Percentiles rank a stretch among this genome's conserved stretches.
phyloP scores from a whole-genome alignment of 352 stramenopile species.

The Globisporangium takayamanum region DNA sequence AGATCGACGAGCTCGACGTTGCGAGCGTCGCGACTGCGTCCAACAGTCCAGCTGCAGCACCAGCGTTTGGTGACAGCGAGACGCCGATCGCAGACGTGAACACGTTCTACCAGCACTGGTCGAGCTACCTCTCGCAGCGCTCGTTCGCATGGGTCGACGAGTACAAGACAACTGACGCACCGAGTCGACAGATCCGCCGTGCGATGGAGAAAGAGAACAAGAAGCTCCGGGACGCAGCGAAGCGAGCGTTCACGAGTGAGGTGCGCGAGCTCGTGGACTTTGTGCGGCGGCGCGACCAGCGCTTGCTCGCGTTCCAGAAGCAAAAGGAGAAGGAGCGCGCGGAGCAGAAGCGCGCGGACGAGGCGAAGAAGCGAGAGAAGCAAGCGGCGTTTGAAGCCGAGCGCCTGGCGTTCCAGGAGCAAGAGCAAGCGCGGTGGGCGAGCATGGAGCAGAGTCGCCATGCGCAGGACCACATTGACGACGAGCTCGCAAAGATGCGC shows the following conservation, averaged over 20 bases:
- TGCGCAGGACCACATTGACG: constrained; percentile 48
- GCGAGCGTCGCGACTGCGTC: constrained; percentile 15
- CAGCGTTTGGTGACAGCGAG: constrained; percentile 36
- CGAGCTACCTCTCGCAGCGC: constrained; percentile 64
- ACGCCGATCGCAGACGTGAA: constrained; percentile 48
- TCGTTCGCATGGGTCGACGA: constrained; percentile 75
- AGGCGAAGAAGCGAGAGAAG: constrained; percentile 47
- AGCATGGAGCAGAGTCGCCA: constrained; percentile 31
- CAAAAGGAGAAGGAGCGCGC: constrained; percentile 60
- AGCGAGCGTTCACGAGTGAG: constrained; percentile 70
- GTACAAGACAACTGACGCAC: constrained; percentile 78
- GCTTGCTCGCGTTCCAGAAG: constrained; percentile 59
- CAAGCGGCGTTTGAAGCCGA: constrained; percentile 54
- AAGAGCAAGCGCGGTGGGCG: constrained; percentile 59
- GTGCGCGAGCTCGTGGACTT: constrained; percentile 83
- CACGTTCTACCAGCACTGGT: constrained; percentile 78
- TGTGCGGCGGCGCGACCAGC: constrained; percentile 68
- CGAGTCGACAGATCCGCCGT: constrained; percentile 64
- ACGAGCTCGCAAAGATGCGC: constrained; percentile 55
- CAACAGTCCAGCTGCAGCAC: constrained; percentile 17
- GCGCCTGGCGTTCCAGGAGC: constrained; percentile 58
- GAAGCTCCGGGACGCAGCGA: constrained; percentile 71
- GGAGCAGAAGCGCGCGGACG: constrained; percentile 37
- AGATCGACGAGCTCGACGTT: constrained; percentile 70
- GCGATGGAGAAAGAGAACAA: constrained; percentile 89